Percentiles rank a stretch among this genome's conserved stretches.
phyloP scores from a whole-genome alignment of 331 rosid species.

The Spiraea crenata region DNA sequence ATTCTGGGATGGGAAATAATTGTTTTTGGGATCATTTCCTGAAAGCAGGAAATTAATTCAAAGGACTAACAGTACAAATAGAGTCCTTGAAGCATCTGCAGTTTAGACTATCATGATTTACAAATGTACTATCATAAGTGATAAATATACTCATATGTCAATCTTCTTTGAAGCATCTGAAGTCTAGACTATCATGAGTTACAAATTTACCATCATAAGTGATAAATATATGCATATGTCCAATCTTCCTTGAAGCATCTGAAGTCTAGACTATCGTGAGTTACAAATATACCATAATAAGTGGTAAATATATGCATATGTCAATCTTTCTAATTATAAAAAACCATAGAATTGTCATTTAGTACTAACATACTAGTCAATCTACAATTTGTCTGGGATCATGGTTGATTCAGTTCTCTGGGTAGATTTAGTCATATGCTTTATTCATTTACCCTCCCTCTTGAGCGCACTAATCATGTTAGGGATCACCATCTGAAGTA shows the following conservation, averaged over 20 bases:
- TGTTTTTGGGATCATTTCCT: conserved; percentile 6
- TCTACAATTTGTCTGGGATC: not conserved
- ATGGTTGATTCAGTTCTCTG: not conserved
- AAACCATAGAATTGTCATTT: not conserved
- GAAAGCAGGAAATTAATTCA: not conserved
- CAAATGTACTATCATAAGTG: not conserved
- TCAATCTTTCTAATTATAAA: not conserved
- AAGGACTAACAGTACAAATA: not conserved
- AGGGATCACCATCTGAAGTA: not conserved
- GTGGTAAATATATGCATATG: not conserved
- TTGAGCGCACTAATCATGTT: not conserved
- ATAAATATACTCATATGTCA: not conserved
- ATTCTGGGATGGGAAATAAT: not conserved
- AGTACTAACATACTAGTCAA: not conserved
- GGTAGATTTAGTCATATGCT: not conserved
- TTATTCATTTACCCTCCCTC: not conserved
- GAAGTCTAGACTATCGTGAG: not conserved
- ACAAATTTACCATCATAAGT: not conserved
- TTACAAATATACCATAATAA: not conserved
- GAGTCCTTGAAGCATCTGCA: not conserved
- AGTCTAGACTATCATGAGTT: not conserved
- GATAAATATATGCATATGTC: not conserved
- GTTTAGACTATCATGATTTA: not conserved
- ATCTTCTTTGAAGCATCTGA: not conserved
- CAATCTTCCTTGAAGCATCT: not conserved